Percentiles rank a stretch among this genome's conserved stretches.
Conservation (phyloP, 495 filamentous ascomycete genomes). For the Bacidia rubella region DNA sequence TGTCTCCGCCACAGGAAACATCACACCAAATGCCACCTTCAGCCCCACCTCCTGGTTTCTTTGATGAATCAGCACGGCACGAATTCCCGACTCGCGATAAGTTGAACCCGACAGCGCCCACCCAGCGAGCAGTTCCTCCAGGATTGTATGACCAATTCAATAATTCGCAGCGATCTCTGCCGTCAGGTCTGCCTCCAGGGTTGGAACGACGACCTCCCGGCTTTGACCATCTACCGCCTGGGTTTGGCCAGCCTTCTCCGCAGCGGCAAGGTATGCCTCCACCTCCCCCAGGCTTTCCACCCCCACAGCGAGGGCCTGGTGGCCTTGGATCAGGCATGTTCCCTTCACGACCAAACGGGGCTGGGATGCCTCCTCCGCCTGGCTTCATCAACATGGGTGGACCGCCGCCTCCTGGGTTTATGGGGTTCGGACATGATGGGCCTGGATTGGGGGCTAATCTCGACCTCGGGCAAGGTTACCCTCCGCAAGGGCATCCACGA, state of each 20-base stretch:
- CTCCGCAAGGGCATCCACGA: conserved; percentile 9
- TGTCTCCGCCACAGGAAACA: conserved; percentile 33
- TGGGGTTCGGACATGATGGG: conserved; percentile 14
- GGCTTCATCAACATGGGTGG: conserved; percentile 34
- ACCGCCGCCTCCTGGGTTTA: conserved; percentile 32
- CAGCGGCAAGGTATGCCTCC: conserved; percentile 29
- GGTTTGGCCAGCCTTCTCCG: conserved; percentile 19
- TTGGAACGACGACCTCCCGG: conserved; percentile 35
- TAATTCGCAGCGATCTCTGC: conserved; percentile 9
- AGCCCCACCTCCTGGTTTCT: conserved; percentile 22
- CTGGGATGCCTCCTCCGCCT: conserved; percentile 36
- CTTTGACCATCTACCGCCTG: conserved; percentile 31
- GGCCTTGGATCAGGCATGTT: conserved; percentile 34
- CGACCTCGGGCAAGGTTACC: conserved; percentile 10
- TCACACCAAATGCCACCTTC: conserved; percentile 28
- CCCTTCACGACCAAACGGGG: conserved; percentile 16
- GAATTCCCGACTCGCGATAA: conserved; percentile 34
- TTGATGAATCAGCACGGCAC: conserved; percentile 35
- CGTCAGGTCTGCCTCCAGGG: conserved; percentile 12
- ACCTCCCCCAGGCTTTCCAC: conserved; percentile 34
- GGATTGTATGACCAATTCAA: conserved; percentile 33
- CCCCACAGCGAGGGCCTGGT: conserved; percentile 24
- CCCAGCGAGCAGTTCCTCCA: conserved; percentile 26
- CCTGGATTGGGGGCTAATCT: background rate
- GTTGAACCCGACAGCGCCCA: conserved; percentile 17